These are phyloP conservation scores for Senna siamea DNA, from an alignment of 306 rosid species.

Conservation along the genomic window DNA sequence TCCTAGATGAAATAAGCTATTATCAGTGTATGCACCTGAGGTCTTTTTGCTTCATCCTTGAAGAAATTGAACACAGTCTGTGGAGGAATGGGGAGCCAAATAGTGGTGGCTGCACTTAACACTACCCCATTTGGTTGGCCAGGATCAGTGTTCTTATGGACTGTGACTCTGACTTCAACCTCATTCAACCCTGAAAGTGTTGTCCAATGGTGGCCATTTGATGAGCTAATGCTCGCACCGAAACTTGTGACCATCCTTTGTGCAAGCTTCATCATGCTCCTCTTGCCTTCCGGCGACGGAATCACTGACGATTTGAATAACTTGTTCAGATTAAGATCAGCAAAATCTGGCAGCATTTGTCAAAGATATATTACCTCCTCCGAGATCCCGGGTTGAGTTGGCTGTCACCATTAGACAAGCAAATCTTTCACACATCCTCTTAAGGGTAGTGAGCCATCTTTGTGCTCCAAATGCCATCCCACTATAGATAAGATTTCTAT, in stretches of 20 bases:
- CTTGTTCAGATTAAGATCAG: not conserved
- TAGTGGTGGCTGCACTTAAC: constrained; percentile 86
- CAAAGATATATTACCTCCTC: constrained; percentile 62
- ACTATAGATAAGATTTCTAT: constrained; percentile 60
- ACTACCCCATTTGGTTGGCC: constrained; percentile 88
- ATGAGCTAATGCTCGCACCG: constrained; percentile 81
- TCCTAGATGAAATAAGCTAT: not conserved
- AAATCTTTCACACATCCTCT: constrained; percentile 79
- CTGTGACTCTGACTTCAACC: constrained; percentile 75
- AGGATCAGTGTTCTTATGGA: constrained; percentile 75
- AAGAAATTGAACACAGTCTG: constrained; percentile 85
- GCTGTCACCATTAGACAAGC: constrained; percentile 78
- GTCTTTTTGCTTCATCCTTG: constrained; percentile 83
- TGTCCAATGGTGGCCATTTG: constrained; percentile 79
- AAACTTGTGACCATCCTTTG: constrained; percentile 86
- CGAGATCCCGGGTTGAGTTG: constrained; percentile 74
- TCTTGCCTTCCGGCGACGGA: constrained; percentile 81
- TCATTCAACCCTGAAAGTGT: constrained; percentile 76
- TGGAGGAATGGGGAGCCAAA: constrained; percentile 86
- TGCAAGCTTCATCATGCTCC: constrained; percentile 94
- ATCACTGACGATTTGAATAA: constrained; percentile 51
- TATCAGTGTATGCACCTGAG: too few species aligned
- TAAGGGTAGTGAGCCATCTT: constrained; percentile 75
- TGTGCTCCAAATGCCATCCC: constrained; percentile 87
- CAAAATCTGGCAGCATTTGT: too few species aligned